A percentile compares a stretch with the other conserved stretches of the same genome.
phyloP scores from a whole-genome alignment of 495 filamentous ascomycete genomes.

The Astrothelium macrocarpum region DNA sequence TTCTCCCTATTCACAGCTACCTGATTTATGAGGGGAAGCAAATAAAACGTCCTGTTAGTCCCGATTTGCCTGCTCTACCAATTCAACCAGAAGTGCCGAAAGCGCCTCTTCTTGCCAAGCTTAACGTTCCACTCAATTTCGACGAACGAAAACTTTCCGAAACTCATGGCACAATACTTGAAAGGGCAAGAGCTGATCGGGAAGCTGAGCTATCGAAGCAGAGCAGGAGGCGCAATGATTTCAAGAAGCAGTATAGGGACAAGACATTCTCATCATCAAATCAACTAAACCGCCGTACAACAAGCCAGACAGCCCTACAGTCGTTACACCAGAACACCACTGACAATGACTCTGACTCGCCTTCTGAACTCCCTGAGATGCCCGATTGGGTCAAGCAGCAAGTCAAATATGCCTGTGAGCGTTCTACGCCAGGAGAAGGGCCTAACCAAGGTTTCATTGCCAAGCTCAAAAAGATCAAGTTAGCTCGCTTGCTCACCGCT shows the following conservation, averaged over 20 bases:
- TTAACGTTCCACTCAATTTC: background rate
- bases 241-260: slow-evolving; percentile 10
- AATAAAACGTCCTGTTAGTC: slow-evolving; percentile 20
- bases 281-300: background rate
- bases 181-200: slow-evolving; percentile 46
- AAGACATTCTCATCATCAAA: background rate
- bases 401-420: slow-evolving; percentile 70
- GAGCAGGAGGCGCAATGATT: slow-evolving; percentile 7
- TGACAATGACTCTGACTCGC: slow-evolving; percentile 50
- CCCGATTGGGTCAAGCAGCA: slow-evolving; percentile 61
- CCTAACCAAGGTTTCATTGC: slow-evolving; percentile 72
- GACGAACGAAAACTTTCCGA: slow-evolving; percentile 5
- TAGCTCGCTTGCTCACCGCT: slow-evolving; percentile 55
- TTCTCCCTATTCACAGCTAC: slow-evolving; percentile 53
- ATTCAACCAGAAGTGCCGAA: background rate
- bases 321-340: slow-evolving; percentile 60
- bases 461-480: slow-evolving; percentile 64
- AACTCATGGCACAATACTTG: slow-evolving; percentile 34
- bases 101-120: background rate
- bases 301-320: slow-evolving; percentile 19
- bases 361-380: slow-evolving; percentile 41
- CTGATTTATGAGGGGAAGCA: slow-evolving; percentile 53
- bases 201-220: slow-evolving; percentile 10
- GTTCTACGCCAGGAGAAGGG: slow-evolving; percentile 56
- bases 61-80: slow-evolving; percentile 6